Evolutionary conservation across 108 stramenopile genomes (phyloP).

Genomic region (Cylindrotheca closterium): DNA sequence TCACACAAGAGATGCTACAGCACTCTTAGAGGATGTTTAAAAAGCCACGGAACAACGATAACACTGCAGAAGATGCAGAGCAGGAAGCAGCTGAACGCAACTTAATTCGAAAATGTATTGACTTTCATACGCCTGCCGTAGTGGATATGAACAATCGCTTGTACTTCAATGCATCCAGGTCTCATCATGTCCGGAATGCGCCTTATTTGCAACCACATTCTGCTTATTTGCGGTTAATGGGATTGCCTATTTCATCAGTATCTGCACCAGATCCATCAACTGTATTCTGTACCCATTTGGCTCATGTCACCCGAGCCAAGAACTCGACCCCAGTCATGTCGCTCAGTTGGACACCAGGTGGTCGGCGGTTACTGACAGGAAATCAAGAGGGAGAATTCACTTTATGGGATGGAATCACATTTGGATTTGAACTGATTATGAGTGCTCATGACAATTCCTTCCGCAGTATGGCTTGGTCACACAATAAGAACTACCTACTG

Average conservation of each 20-base stretch:
- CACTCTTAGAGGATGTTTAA: too few relatives aligned
- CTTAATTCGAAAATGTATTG: constrained; percentile 77
- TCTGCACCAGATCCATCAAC: constrained; percentile 45
- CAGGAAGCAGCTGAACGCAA: constrained; percentile 66
- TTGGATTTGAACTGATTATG: constrained; percentile 89
- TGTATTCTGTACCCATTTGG: constrained; percentile 69
- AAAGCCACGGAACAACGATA: constrained; percentile 13
- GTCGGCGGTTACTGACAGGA: constrained; percentile 80
- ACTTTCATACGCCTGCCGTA: constrained; percentile 78
- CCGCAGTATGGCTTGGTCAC: constrained; percentile 91
- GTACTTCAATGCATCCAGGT: constrained; percentile 60
- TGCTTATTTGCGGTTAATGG: constrained; percentile 67
- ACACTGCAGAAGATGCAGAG: constrained; percentile 53
- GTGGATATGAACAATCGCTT: constrained; percentile 73
- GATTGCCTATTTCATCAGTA: constrained; percentile 61
- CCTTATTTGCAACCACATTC: constrained; percentile 76
- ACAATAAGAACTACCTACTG: constrained; percentile 87
- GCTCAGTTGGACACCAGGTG: constrained; percentile 86
- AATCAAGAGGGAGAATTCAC: constrained; percentile 91
- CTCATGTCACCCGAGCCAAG: constrained; percentile 85
- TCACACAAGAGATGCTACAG: too few relatives aligned
- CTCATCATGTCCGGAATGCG: constrained; percentile 43
- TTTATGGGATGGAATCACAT: constrained; percentile 91
- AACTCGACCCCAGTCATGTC: constrained; percentile 85
- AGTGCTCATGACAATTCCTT: constrained; percentile 83